These are phyloP conservation scores for Amaranthus cruentus DNA, from an alignment of 148 eudicot species.

Conservation along the genomic window DNA sequence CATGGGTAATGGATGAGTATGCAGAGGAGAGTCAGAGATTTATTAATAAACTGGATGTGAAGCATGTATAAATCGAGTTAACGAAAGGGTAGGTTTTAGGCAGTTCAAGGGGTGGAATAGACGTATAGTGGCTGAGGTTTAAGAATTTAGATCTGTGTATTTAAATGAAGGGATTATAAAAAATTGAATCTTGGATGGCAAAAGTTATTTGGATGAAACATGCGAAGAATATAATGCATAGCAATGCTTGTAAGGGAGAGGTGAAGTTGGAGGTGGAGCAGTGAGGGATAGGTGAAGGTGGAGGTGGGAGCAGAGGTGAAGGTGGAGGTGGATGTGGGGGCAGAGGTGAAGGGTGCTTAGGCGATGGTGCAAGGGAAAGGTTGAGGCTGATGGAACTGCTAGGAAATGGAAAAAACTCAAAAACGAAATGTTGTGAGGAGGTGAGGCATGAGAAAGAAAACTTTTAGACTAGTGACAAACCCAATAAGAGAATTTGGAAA, in stretches of 20 bases:
- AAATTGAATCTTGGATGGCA: neutral
- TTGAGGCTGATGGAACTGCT: neutral
- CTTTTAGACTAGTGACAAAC: neutral
- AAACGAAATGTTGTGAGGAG: neutral
- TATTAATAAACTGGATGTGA: too few species aligned
- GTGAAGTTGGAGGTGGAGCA: too few species aligned
- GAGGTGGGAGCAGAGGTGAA: neutral
- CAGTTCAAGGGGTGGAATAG: neutral
- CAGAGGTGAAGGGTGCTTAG: neutral
- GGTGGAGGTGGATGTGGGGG: neutral
- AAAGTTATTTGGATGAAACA: neutral
- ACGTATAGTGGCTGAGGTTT: neutral
- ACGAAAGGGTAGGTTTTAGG: neutral
- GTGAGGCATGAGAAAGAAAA: neutral
- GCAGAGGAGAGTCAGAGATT: too few species aligned
- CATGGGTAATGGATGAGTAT: too few species aligned
- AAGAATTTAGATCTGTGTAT: neutral
- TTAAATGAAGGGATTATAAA: neutral
- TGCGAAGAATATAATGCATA: neutral
- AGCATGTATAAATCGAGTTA: too few species aligned
- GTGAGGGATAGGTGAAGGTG: too few species aligned
- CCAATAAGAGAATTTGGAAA: neutral
- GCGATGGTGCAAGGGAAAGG: neutral
- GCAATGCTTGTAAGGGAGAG: neutral
- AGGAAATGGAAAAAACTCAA: neutral